Conservation (phyloP, 75 land plant genomes). For the Picea glauca region DNA sequence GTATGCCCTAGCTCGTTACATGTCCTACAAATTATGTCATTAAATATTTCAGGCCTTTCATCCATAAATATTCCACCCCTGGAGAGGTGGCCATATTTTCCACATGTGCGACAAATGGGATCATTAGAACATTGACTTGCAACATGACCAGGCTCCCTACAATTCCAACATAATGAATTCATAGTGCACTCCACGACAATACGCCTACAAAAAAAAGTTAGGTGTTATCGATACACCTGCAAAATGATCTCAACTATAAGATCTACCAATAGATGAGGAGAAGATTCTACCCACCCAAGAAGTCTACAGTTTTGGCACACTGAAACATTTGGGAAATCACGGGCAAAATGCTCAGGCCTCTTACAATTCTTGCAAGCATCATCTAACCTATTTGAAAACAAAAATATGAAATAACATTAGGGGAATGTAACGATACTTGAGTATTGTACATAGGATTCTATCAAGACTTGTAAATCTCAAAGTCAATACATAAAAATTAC, state of each 20-base stretch:
- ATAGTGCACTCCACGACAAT: constrained; percentile 40
- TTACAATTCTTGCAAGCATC: constrained; percentile 50
- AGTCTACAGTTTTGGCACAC: constrained; percentile 67
- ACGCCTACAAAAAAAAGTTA: constrained; percentile 6
- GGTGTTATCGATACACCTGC: not conserved
- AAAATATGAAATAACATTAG: not conserved
- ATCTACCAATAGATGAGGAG: not conserved
- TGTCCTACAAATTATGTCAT: constrained; percentile 58
- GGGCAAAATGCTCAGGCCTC: constrained; percentile 64
- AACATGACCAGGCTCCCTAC: constrained; percentile 53
- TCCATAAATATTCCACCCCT: constrained; percentile 26
- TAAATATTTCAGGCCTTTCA: not conserved
- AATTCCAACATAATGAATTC: constrained; percentile 44
- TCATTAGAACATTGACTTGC: constrained; percentile 56
- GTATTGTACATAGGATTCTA: too few species aligned
- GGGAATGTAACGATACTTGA: too few species aligned
- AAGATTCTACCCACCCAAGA: constrained; percentile 33
- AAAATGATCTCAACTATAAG: not conserved
- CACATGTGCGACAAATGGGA: constrained; percentile 45
- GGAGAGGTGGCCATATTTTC: constrained; percentile 51
- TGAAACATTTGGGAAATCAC: constrained; percentile 53
- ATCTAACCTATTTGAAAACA: constrained; percentile 19
- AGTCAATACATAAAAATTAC: too few species aligned
- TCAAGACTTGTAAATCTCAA: too few species aligned
- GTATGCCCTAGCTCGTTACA: constrained; percentile 85